These are phyloP conservation scores for Skeletonema tropicum DNA, from an alignment of 108 stramenopile species.

Conservation along the genomic window DNA sequence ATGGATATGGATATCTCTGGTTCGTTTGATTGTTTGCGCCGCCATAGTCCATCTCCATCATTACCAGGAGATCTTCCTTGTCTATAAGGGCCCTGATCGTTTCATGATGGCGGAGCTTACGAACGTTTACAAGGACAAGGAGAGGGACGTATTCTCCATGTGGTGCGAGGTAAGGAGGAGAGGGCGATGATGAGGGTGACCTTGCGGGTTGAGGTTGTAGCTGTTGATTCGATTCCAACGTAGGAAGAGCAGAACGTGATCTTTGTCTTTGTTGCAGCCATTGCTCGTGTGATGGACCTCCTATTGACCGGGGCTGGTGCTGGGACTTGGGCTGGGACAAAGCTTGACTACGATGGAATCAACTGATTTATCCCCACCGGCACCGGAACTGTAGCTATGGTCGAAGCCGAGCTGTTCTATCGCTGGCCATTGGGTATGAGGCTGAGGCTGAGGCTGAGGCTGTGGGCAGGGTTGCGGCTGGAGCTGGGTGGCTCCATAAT, in stretches of 20 bases:
- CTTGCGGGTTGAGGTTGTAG: background rate
- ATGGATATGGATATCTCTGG: too few species aligned
- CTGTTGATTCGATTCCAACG: background rate
- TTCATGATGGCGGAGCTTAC: background rate
- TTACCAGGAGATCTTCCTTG: background rate
- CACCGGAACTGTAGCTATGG: background rate
- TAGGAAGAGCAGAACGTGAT: too few species aligned
- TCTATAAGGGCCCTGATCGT: background rate
- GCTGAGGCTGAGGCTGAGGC: too few species aligned
- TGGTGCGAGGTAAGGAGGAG: background rate
- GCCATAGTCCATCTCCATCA: too few species aligned
- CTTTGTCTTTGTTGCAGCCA: too few species aligned
- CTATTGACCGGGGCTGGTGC: too few species aligned
- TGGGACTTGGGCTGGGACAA: background rate
- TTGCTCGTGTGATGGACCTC: too few species aligned
- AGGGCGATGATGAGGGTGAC: background rate
- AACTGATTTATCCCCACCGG: background rate
- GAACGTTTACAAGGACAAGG: background rate
- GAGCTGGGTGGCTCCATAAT: background rate
- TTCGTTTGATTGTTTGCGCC: too few species aligned
- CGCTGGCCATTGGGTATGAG: background rate
- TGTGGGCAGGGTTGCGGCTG: too few species aligned
- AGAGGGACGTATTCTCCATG: background rate
- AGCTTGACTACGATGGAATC: background rate
- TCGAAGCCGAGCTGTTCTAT: background rate